Conservation (phyloP, 257 asterid species). For the Jaltomata sinuosa region DNA sequence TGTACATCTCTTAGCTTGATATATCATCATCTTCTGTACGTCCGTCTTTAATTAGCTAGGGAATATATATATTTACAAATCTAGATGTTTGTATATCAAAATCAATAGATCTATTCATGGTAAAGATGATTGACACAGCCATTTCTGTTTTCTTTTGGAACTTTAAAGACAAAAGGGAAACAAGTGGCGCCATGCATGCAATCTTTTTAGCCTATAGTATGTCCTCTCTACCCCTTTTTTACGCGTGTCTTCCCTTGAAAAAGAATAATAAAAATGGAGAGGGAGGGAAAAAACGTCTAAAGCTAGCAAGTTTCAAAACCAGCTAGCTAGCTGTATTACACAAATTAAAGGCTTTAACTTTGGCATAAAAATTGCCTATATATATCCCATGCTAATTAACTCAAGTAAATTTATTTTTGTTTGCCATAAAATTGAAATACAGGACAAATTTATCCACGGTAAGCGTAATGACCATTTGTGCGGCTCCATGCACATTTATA, state of each 20-base stretch:
- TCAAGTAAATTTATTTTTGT: background rate
- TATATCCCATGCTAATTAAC: too few species aligned
- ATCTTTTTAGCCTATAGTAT: background rate
- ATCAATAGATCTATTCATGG: background rate
- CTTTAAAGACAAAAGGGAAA: background rate
- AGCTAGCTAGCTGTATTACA: background rate
- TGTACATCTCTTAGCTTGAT: background rate
- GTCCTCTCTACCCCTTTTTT: background rate
- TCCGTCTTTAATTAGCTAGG: background rate
- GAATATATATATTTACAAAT: background rate
- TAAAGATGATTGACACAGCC: background rate
- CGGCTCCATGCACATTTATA: too few species aligned
- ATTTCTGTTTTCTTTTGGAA: background rate
- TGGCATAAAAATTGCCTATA: too few species aligned
- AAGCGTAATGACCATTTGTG: too few species aligned
- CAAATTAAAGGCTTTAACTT: background rate
- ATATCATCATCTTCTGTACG: background rate
- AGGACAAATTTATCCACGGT: background rate
- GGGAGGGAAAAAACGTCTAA: background rate
- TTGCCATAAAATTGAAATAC: background rate
- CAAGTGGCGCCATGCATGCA: constrained; percentile 62
- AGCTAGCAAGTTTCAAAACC: background rate
- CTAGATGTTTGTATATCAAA: background rate
- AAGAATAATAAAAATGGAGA: background rate
- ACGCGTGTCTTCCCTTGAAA: background rate